These are phyloP conservation scores for Thalassia testudinum DNA, from an alignment of 116 monocot genomes.

Conservation along the genomic window DNA sequence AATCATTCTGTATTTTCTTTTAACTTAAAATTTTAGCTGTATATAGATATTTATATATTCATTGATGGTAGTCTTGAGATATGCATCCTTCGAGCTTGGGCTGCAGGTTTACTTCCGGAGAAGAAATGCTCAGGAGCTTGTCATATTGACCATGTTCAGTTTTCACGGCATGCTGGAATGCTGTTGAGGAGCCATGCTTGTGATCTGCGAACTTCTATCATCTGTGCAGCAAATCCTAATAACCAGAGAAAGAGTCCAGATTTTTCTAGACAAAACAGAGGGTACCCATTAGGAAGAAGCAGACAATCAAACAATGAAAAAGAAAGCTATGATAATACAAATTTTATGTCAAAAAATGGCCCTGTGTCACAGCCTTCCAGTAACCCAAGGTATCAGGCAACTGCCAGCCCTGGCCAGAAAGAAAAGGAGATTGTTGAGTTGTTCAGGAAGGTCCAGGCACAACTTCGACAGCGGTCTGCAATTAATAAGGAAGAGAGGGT, in stretches of 20 bases:
- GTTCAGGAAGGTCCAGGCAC: constrained; percentile 73
- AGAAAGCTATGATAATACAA: constrained; percentile 25
- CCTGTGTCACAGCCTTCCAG: constrained; percentile 32
- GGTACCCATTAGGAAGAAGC: constrained; percentile 24
- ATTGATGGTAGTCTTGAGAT: too few relatives aligned
- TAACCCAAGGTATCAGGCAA: constrained; percentile 45
- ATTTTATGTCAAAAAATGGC: constrained; percentile 60
- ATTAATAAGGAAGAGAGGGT: constrained; percentile 63
- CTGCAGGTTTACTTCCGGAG: too few relatives aligned
- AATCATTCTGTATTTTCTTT: too few relatives aligned
- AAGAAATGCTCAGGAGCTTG: too few relatives aligned
- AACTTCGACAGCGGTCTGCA: constrained; percentile 47
- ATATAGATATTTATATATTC: too few relatives aligned
- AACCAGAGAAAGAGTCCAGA: constrained; percentile 60
- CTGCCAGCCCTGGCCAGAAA: constrained; percentile 57
- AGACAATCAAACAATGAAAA: constrained; percentile 34
- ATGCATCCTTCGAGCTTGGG: too few relatives aligned
- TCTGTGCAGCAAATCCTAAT: too few relatives aligned
- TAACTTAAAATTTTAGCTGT: too few relatives aligned
- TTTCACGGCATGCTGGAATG: too few relatives aligned
- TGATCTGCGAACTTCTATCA: too few relatives aligned
- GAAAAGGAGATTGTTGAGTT: constrained; percentile 86
- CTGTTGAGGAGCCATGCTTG: too few relatives aligned
- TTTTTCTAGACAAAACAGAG: constrained; percentile 49
- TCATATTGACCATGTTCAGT: too few relatives aligned